Evolutionary conservation across 1,284 basidiomycete genomes (phyloP), one percentile per base, ranked within the genome.

Genomic region (Irpex sp.): DNA sequence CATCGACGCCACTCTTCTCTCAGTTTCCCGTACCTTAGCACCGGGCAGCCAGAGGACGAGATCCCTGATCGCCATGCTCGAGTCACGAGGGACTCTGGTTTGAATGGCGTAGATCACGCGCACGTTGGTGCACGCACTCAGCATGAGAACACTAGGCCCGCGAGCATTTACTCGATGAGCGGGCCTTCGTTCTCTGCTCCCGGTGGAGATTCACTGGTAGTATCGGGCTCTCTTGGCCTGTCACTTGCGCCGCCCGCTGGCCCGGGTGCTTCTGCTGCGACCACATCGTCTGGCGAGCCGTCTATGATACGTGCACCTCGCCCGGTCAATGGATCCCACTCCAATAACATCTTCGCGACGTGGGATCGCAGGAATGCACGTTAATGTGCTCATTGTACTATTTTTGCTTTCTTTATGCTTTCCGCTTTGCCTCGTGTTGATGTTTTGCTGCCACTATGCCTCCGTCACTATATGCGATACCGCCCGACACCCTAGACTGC

Each of bases 221-320:
- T 49, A 8, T 58, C 60, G 6, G 56, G 58, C 52, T 62, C 58
- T 26, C 62, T 68, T 36, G 58, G 66, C 8, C 54, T 65, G 5
- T 58, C 58, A 5, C 40, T 65, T 11, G 48, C 51, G 44, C 61
- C 64, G 11, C 59, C 59, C 36, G 15, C 58, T 31, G 60, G 60
- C 8, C 63, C 66, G 40, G 57, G 38, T 6, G 59, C 65, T 5
- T 65, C 67, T 26, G 49, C 63, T 26, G 67, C 67, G 13, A 61
- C 67, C 9, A 68, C 65, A 1, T 47, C 65, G 13, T 57, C 57
- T 44, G 67, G 67, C 8, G 61, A 66, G 38, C 61, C 63, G 17
- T 60, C 65, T 44, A 55, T 63, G 17, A 68, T 68, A 44, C 62
- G 60, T 40, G 65, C 66, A 15, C 67, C 67, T 19, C 61, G 67